Evolutionary conservation across 768 basidiomycete species (phyloP).

Genomic region (Sutorius australiensis): DNA sequence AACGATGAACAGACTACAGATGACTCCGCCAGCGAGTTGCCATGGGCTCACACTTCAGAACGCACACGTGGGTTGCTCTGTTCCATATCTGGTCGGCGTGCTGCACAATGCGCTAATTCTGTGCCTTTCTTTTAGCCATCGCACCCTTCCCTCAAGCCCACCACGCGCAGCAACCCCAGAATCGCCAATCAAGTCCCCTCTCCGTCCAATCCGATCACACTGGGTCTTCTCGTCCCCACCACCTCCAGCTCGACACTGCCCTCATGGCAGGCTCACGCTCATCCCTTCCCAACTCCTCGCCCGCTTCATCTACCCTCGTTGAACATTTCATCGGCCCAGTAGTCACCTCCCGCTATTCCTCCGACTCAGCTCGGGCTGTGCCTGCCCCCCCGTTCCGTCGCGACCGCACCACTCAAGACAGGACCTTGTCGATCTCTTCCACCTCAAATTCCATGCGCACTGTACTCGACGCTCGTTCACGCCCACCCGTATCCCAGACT

Average conservation of each 20-base stretch:
- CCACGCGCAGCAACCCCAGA: constrained; percentile 23
- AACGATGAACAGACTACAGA: constrained; percentile 31
- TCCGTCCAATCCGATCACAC: constrained; percentile 38
- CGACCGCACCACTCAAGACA: constrained; percentile 61
- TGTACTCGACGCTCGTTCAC: constrained; percentile 37
- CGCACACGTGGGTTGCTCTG: constrained; percentile 39
- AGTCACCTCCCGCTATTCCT: constrained; percentile 51
- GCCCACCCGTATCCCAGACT: constrained; percentile 31
- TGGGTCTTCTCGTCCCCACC: constrained; percentile 38
- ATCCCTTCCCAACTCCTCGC: constrained; percentile 42
- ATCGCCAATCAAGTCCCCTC: constrained; percentile 35
- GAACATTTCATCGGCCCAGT: constrained; percentile 30
- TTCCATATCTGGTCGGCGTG: constrained; percentile 28
- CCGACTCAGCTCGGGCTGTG: constrained; percentile 64
- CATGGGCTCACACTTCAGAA: constrained; percentile 46
- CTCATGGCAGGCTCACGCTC: constrained; percentile 40
- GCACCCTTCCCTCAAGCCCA: constrained; percentile 23
- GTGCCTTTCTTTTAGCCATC: constrained; percentile 23
- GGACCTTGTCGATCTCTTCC: constrained; percentile 74
- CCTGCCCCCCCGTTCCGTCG: constrained; percentile 52
- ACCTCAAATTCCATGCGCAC: constrained; percentile 49
- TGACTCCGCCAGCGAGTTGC: constrained; percentile 52
- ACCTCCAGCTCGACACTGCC: constrained; percentile 59
- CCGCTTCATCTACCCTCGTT: constrained; percentile 39
- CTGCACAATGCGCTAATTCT: constrained; percentile 27